Evolutionary conservation across 257 asterid genomes (phyloP).

Genomic region (Pogostemon cablin): DNA sequence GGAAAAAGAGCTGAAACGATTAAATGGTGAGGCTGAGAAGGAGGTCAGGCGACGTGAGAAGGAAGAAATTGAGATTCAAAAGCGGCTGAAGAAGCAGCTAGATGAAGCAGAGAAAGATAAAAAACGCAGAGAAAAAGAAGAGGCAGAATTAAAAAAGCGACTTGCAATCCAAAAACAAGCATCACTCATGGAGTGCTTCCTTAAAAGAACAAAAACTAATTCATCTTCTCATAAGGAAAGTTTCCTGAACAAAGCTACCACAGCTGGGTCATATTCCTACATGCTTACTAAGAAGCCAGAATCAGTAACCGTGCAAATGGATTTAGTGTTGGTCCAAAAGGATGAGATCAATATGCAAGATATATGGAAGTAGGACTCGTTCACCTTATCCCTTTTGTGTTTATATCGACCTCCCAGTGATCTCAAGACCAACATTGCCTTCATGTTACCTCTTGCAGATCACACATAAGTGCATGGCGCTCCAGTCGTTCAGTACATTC

Average conservation of each 20-base stretch:
- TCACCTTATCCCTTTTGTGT: conserved; percentile 26
- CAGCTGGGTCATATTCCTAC: conserved; percentile 37
- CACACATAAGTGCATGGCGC: conserved; percentile 70
- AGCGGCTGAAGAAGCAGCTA: conserved; percentile 67
- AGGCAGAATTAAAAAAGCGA: conserved; percentile 62
- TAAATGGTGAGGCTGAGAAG: conserved; percentile 79
- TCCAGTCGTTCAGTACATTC: conserved; percentile 44
- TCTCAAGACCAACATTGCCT: conserved; percentile 23
- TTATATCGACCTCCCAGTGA: conserved; percentile 4
- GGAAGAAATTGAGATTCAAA: conserved; percentile 72
- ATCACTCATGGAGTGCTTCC: conserved; percentile 89
- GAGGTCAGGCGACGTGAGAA: conserved; percentile 74
- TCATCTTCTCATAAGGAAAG: conserved; percentile 42
- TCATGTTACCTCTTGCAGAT: conserved; percentile 48
- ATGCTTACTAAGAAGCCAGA: conserved; percentile 40
- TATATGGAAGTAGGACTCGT: conserved; percentile 63
- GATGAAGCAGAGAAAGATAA: conserved; percentile 78
- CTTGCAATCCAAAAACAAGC: conserved; percentile 84
- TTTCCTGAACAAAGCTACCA: conserved; percentile 40
- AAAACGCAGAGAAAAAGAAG: conserved; percentile 86
- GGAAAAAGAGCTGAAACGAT: conserved; percentile 78
- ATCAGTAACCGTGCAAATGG: conserved; percentile 70
- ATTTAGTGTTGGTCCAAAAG: conserved; percentile 52
- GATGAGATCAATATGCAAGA: conserved; percentile 45
- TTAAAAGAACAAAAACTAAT: conserved; percentile 53